Evolutionary conservation across 257 asterid genomes (phyloP), one percentile per base, ranked within the genome.

Genomic region (Nicotiana paniculata): DNA sequence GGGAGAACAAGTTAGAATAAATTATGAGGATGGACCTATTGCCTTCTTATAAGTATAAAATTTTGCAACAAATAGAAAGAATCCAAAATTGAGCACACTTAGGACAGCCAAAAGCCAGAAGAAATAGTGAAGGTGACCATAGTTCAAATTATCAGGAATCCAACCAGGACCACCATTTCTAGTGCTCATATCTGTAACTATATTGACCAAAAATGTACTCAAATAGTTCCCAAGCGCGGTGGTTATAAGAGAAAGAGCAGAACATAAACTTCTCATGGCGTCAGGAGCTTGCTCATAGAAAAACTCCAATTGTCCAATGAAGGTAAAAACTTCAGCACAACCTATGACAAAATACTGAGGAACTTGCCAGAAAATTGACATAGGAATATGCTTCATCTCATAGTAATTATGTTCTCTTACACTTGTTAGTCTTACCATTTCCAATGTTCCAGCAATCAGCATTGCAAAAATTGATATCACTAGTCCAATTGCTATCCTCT

Each of bases 241-340:
- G 8, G 93, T 92, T 0, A 92, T 92, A 0, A 92, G 90, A 3
- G 91, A 89, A 35, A 92, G 82, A 0, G 95, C 97, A 1, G 97
- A 85, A 68, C 93, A 86, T 15, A 92, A 30, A 37, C 92, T 90
- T 81, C 93, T 88, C 96, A 90, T 91, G 1, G 93, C 89, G 33
- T 92, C 95, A 0, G 97, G 97, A 0, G 93, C 93, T 83, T 91
- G 93, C 33, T 91, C 95, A 43, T 90, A 90, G 86, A 91, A 92
- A 64, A 92, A 91, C 75, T 92, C 97, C 17, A 92, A 35, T 77
- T 91, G 95, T 16, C 97, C 97, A 0, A 90, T 85, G 59, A 85
- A 87, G 0, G 92, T 86, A 46, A 92, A 89, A 5, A 91, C 97
- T 82, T 92, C 97, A 3, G 95, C 95, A 15, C 91, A 91, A 1